Evolutionary conservation across 2,329 filamentous ascomycete species (phyloP), one percentile per base, ranked within the genome.

Genomic region (Dothidotthia symphoricarpi): DNA sequence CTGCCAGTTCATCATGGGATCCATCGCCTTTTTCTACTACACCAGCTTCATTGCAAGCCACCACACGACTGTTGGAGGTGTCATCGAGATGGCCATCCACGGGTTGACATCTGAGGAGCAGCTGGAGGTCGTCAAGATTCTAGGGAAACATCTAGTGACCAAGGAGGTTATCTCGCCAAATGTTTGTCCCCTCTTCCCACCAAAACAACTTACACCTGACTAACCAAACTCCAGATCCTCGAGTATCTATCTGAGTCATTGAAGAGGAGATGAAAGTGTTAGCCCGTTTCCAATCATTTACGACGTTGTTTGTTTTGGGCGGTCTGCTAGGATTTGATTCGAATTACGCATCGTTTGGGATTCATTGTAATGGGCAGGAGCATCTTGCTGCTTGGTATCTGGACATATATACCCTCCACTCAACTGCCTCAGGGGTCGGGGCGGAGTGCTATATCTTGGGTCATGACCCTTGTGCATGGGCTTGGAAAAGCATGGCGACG

Each of bases 1-100:
- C 65, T 98, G 93, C 68, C 93, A 98, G 65, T 98, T 98, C 72
- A 97, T 97, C 74, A 98, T 98, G 93, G 93, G 93, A 7, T 93
- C 95, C 70, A 97, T 98, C 60, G 82, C 91, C 12, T 97, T 89
- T 74, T 90, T 98, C 79, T 98, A 98, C 72, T 98, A 94, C 71
- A 90, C 96, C 67, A 93, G 86, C 61, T 98, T 98, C 67, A 91
- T 98, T 59, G 90, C 90, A 3, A 77, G 88, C 6, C 82, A 95
- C 75, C 88, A 91, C 68, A 82, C 86, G 26, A 88, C 77, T 39
- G 83, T 95, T 14, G 93, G 91, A 14, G 82, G 81, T 37, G 86
- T 98, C 24, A 86, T 98, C 53, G 91, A 98, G 73, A 81, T 82
- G 10, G 91, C 88, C 34, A 95, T 98, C 53, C 94, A 83, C 5